phyloP scores from a whole-genome alignment of 352 stramenopile genomes.

The Phytophthora citricola region DNA sequence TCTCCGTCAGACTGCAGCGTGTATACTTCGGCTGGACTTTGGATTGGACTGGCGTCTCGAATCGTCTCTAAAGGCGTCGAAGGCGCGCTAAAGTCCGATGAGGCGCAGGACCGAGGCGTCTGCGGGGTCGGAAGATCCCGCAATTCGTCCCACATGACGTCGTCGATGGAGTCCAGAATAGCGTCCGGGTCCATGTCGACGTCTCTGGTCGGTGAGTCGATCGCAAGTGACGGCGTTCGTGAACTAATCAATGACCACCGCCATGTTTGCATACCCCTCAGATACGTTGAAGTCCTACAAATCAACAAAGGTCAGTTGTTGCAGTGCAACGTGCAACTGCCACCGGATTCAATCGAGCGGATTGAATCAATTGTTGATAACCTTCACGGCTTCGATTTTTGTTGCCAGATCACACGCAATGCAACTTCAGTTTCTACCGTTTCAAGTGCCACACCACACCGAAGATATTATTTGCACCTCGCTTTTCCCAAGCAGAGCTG shows the following conservation, averaged over 20 bases:
- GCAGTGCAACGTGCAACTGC: too few relatives aligned
- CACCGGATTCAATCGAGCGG: too few relatives aligned
- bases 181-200: slow-evolving; percentile 7
- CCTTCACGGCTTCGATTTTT: slow-evolving; percentile 9
- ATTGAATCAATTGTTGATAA: too few relatives aligned
- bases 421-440: slow-evolving; percentile 27
- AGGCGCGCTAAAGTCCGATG: background rate
- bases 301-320: too few relatives aligned
- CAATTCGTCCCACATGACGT: slow-evolving; percentile 30
- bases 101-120: background rate
- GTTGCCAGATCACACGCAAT: slow-evolving; percentile 6
- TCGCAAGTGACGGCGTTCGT: too few relatives aligned
- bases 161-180: slow-evolving; percentile 8
- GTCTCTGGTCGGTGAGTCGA: background rate
- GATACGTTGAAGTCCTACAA: too few relatives aligned
- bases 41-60: slow-evolving; percentile 12
- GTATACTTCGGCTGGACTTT: slow-evolving; percentile 4
- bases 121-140: slow-evolving; percentile 4
- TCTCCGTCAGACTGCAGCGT: slow-evolving; percentile 2
- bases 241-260: too few relatives aligned
- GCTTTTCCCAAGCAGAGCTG: slow-evolving; percentile 1
- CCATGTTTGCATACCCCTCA: too few relatives aligned
- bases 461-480: background rate
- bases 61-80: slow-evolving; percentile 15
- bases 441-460: slow-evolving; percentile 1